phyloP scores from a whole-genome alignment of 805 yeast genomes.

The Sugiyamaella smithiae region DNA sequence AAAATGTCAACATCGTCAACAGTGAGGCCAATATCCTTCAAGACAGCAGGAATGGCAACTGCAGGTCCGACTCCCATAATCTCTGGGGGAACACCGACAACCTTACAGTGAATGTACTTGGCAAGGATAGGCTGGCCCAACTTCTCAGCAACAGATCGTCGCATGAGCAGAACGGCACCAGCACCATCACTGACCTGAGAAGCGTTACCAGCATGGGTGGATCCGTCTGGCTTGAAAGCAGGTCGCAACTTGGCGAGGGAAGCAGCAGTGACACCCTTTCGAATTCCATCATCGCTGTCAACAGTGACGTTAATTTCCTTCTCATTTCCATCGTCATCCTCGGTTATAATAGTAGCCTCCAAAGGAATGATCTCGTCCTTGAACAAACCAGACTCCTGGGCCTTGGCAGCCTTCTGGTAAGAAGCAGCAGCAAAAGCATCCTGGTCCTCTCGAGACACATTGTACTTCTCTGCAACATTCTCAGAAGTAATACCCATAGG shows the following conservation, averaged over 20 bases:
- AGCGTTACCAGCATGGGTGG: conserved; percentile 94
- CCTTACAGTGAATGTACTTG: conserved; percentile 72
- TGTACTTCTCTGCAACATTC: conserved; percentile 71
- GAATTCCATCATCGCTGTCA: conserved; percentile 83
- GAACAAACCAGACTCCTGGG: conserved; percentile 70
- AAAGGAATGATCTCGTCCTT: conserved; percentile 87
- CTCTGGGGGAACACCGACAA: conserved; percentile 95
- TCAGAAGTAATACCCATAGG: conserved; percentile 98
- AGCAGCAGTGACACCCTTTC: conserved; percentile 78
- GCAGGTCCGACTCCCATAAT: conserved; percentile 99
- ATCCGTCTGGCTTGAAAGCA: conserved; percentile 80
- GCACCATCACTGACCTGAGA: conserved; percentile 97
- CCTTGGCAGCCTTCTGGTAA: conserved; percentile 76
- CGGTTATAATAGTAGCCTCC: conserved; percentile 54
- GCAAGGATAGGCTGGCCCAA: conserved; percentile 71
- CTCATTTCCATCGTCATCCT: conserved; percentile 60
- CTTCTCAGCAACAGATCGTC: conserved; percentile 79
- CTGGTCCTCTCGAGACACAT: conserved; percentile 65
- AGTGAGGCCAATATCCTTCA: conserved; percentile 57
- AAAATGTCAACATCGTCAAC: conserved; percentile 67
- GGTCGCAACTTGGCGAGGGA: conserved; percentile 75
- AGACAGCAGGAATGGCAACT: conserved; percentile 82
- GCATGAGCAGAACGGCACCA: conserved; percentile 80
- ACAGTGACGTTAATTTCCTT: conserved; percentile 53
- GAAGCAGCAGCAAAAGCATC: conserved; percentile 89